phyloP scores from a whole-genome alignment of 2,329 filamentous ascomycete genomes.

The Fusarium veterinarium region DNA sequence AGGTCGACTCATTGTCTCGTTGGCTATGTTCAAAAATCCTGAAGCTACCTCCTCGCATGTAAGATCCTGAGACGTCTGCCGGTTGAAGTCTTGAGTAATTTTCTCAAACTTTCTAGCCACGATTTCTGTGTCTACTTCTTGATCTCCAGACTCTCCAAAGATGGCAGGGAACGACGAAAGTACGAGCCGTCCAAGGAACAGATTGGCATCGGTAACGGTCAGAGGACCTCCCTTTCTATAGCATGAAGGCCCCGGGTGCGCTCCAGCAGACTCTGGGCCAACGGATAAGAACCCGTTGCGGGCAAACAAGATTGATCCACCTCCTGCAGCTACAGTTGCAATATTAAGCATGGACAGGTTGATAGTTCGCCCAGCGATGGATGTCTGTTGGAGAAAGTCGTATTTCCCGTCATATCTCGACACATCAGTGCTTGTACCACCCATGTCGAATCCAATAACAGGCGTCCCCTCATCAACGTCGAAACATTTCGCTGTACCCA shows the following conservation, averaged over 20 bases:
- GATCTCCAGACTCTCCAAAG: conserved; percentile 74
- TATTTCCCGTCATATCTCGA: conserved; percentile 75
- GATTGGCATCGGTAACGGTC: conserved; percentile 78
- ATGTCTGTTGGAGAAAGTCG: conserved; percentile 78
- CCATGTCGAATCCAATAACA: conserved; percentile 56
- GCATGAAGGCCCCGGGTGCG: conserved; percentile 76
- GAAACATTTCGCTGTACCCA: conserved; percentile 76
- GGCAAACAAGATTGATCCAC: conserved; percentile 68
- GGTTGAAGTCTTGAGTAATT: conserved; percentile 55
- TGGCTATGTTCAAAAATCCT: conserved; percentile 80
- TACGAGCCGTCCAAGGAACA: conserved; percentile 69
- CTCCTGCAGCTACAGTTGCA: conserved; percentile 71
- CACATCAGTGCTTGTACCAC: conserved; percentile 78
- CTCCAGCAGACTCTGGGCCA: conserved; percentile 76
- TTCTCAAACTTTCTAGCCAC: conserved; percentile 52
- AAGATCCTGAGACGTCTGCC: conserved; percentile 47
- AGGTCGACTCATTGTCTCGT: conserved; percentile 80
- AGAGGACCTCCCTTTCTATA: conserved; percentile 78
- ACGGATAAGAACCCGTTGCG: conserved; percentile 77
- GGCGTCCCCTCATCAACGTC: conserved; percentile 73
- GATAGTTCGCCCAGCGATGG: conserved; percentile 76
- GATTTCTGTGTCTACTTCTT: conserved; percentile 57
- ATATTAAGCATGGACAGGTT: conserved; percentile 79
- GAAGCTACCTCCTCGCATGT: conserved; percentile 63
- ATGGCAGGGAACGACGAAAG: conserved; percentile 76